These are phyloP conservation scores for Kondoa malvinella DNA, from an alignment of 768 basidiomycete genomes.

Conservation along the genomic window DNA sequence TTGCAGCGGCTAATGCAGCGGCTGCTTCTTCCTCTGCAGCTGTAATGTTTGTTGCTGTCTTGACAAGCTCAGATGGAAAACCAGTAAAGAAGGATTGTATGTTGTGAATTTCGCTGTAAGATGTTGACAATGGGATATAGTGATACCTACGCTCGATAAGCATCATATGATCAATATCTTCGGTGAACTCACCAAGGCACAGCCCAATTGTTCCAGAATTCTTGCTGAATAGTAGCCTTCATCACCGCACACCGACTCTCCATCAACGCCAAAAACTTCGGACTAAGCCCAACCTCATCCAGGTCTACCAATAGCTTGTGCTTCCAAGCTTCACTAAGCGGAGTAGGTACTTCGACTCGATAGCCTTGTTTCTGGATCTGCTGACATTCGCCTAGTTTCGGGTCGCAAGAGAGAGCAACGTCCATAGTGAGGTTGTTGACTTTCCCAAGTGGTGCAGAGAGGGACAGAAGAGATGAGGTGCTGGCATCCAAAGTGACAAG, in stretches of 20 bases:
- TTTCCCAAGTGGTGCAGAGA: conserved; percentile 43
- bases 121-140: conserved; percentile 74
- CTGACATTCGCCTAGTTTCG: conserved; percentile 24
- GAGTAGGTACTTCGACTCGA: conserved; percentile 37
- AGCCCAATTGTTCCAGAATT: conserved; percentile 31
- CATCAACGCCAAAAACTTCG: conserved; percentile 68
- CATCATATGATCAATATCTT: not conserved
- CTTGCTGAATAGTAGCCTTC: conserved; percentile 26
- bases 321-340: conserved; percentile 71
- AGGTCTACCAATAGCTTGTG: conserved; percentile 85
- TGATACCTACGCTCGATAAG: conserved; percentile 51
- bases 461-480: conserved; percentile 40
- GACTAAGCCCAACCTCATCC: conserved; percentile 91
- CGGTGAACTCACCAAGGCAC: conserved; percentile 24
- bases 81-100: conserved; percentile 86
- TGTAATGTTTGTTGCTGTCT: conserved; percentile 44
- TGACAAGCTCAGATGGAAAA: conserved; percentile 27
- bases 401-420: conserved; percentile 39
- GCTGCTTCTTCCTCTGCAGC: conserved; percentile 37
- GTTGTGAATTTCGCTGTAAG: conserved; percentile 85
- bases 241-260: conserved; percentile 52
- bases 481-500: conserved; percentile 27
- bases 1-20: not conserved
- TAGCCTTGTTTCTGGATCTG: conserved; percentile 25
- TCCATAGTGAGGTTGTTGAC: conserved; percentile 75